These are phyloP conservation scores for Fusarium algeriense DNA, from an alignment of 2,329 filamentous ascomycete species.

Conservation along the genomic window DNA sequence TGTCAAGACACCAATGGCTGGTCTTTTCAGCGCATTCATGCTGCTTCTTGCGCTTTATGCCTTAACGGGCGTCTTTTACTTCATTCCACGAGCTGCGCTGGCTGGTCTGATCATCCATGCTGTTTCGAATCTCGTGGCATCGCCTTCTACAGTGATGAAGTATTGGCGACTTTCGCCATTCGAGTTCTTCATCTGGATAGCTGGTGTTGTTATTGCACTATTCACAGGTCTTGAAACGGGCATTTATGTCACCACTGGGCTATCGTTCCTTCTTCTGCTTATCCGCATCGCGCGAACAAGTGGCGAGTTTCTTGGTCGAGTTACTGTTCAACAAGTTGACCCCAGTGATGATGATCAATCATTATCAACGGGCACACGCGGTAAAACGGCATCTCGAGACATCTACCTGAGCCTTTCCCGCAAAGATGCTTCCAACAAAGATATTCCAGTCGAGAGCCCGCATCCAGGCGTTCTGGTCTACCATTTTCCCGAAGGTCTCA, in stretches of 20 bases:
- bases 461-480: constrained; percentile 66
- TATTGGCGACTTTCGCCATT: constrained; percentile 83
- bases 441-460: constrained; percentile 56
- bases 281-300: constrained; percentile 60
- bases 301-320: constrained; percentile 61
- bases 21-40: constrained; percentile 81
- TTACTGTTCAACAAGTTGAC: constrained; percentile 41
- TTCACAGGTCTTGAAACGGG: constrained; percentile 64
- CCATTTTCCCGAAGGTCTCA: constrained; percentile 64
- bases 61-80: constrained; percentile 82
- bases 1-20: constrained; percentile 81
- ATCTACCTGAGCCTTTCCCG: constrained; percentile 58
- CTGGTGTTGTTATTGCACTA: constrained; percentile 72
- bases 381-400: constrained; percentile 41
- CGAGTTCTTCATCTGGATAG: constrained; percentile 80
- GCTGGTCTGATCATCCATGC: constrained; percentile 86
- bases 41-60: constrained; percentile 84
- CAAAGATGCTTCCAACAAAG: constrained; percentile 60
- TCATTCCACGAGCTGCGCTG: constrained; percentile 78
- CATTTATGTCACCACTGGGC: constrained; percentile 62
- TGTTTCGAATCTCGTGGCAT: constrained; percentile 80
- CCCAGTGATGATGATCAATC: not conserved
- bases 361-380: not conserved
- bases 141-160: constrained; percentile 79
- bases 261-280: constrained; percentile 59